A percentile compares a stretch with the other conserved stretches of the same genome.
phyloP scores from a whole-genome alignment of 2,329 filamentous ascomycete genomes.

The Monosporascus ibericus region DNA sequence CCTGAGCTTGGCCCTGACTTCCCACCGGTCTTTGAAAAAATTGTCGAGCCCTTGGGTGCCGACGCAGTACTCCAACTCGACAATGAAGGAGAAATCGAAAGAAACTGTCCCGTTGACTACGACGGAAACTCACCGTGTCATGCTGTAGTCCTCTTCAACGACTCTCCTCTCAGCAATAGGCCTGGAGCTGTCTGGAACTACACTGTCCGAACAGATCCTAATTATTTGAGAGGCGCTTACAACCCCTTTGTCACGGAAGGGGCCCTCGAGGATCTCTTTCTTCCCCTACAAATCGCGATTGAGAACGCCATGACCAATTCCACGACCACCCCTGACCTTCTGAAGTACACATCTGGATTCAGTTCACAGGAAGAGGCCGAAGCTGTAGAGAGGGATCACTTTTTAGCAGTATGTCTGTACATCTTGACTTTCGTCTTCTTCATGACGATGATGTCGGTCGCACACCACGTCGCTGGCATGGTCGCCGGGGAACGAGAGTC shows the following conservation, averaged over 20 bases:
- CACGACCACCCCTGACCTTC: conserved; percentile 12
- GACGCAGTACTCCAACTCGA: conserved; percentile 11
- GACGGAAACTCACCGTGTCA: conserved; percentile 65
- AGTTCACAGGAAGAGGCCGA: conserved; percentile 42
- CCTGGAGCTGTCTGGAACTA: conserved; percentile 58
- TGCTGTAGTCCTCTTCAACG: conserved; percentile 65
- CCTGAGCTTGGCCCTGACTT: conserved; percentile 17
- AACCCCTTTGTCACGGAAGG: conserved; percentile 51
- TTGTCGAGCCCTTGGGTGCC: conserved; percentile 13
- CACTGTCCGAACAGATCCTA: conserved; percentile 59
- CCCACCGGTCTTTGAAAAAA: conserved; percentile 13
- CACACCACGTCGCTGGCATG: conserved; percentile 66
- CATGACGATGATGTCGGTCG: conserved; percentile 62
- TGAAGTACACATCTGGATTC: conserved; percentile 14
- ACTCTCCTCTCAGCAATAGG: conserved; percentile 57
- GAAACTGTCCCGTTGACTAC: conserved; percentile 18
- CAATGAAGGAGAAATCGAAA: conserved; percentile 10
- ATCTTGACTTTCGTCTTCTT: conserved; percentile 63
- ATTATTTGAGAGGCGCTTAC: conserved; percentile 46
- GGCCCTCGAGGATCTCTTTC: conserved; percentile 58
- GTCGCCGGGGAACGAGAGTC: conserved; percentile 65
- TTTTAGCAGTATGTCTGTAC: conserved; percentile 58
- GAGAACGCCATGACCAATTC: conserved; percentile 20
- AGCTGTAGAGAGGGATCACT: conserved; percentile 50
- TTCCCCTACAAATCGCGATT: conserved; percentile 57